Evolutionary conservation across 2,329 filamentous ascomycete genomes (phyloP).

Genomic region (Verticillium nubilum): DNA sequence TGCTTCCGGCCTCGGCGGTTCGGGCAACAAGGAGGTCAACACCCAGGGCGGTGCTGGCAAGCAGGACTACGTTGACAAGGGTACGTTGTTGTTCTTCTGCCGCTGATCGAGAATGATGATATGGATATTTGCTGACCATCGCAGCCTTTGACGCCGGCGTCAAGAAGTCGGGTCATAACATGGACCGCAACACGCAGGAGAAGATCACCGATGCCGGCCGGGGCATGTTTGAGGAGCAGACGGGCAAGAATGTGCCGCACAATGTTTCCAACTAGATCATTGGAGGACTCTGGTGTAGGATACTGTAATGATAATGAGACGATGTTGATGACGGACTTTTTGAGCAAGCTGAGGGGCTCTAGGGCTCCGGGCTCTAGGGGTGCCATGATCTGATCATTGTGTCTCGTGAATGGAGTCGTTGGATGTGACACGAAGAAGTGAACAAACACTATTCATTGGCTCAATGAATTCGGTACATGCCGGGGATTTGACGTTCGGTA

Average conservation of each 20-base stretch:
- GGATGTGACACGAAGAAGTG: too few species aligned
- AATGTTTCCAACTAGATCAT: background rate
- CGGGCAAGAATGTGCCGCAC: conserved; percentile 16
- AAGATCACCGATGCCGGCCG: conserved; percentile 32
- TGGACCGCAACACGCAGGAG: conserved; percentile 28
- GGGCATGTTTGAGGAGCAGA: conserved; percentile 26
- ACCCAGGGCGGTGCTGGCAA: conserved; percentile 7
- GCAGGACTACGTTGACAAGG: conserved; percentile 33
- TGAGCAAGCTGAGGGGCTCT: too few species aligned
- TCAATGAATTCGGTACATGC: too few species aligned
- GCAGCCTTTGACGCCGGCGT: conserved; percentile 22
- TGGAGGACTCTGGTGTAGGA: background rate
- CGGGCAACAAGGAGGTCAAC: background rate
- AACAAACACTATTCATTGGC: too few species aligned
- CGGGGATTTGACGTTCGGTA: too few species aligned
- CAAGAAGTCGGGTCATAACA: conserved; percentile 29
- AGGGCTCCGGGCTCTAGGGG: too few species aligned
- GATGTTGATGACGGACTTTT: background rate
- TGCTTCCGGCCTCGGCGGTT: background rate
- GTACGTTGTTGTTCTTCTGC: conserved; percentile 13
- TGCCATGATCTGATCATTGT: too few species aligned
- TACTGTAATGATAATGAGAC: background rate
- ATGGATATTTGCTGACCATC: too few species aligned
- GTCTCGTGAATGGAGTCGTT: too few species aligned
- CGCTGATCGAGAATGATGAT: too few species aligned